Conservation (phyloP, 495 filamentous ascomycete genomes). For the Tetracladium marchalianum region DNA sequence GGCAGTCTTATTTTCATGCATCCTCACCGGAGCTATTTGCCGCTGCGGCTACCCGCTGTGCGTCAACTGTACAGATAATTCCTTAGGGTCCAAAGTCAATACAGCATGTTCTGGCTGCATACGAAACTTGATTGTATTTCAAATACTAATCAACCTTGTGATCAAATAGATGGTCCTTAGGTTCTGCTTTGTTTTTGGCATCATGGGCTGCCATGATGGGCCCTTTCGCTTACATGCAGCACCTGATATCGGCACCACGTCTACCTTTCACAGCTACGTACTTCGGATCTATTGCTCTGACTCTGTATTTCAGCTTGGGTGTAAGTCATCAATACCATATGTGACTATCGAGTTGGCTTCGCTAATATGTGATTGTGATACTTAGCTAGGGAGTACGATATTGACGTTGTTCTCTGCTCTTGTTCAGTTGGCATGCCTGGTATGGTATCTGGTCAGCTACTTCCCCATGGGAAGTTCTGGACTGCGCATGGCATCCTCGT, state of each 20-base stretch:
- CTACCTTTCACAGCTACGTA: conserved; percentile 94
- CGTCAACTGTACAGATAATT: conserved; percentile 10
- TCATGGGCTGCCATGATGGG: conserved; percentile 96
- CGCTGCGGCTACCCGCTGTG: conserved; percentile 21
- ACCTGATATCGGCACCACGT: conserved; percentile 75
- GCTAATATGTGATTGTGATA: conserved; percentile 5
- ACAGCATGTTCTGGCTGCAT: not conserved
- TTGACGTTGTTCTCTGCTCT: conserved; percentile 78
- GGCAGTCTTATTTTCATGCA: conserved; percentile 1
- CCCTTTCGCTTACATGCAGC: conserved; percentile 67
- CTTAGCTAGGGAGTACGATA: conserved; percentile 65
- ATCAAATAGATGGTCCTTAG: conserved; percentile 77
- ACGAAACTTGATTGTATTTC: not conserved
- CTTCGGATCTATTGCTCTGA: conserved; percentile 87
- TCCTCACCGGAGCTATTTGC: conserved; percentile 7
- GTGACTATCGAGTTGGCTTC: conserved; percentile 13
- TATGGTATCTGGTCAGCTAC: conserved; percentile 96
- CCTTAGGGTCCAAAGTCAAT: not conserved
- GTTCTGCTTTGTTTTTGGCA: conserved; percentile 78
- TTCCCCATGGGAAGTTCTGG: conserved; percentile 86
- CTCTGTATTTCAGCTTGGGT: conserved; percentile 81
- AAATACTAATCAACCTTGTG: conserved; percentile 15
- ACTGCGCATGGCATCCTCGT: conserved; percentile 66
- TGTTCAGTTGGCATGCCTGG: conserved; percentile 67
- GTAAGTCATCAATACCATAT: conserved; percentile 51